Evolutionary conservation across 768 basidiomycete genomes (phyloP).

Genomic region (Piloderma croceum): DNA sequence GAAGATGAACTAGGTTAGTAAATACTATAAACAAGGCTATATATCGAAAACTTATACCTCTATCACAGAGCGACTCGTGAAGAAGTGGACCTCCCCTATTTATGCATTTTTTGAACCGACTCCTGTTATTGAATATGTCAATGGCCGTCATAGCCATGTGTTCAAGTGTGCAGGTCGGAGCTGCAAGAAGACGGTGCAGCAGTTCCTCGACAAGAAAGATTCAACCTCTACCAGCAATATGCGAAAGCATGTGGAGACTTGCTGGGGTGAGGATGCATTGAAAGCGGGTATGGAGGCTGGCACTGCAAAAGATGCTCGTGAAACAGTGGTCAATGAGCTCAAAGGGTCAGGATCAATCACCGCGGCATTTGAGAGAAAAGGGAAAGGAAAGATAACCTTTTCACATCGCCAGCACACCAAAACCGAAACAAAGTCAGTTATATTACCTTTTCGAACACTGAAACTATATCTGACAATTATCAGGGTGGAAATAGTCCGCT

Average conservation of each 20-base stretch:
- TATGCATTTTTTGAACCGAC: constrained; percentile 23
- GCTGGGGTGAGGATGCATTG: constrained; percentile 26
- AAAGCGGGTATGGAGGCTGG: constrained; percentile 6
- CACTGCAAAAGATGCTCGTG: not conserved
- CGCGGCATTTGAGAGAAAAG: constrained; percentile 20
- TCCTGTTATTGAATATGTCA: constrained; percentile 13
- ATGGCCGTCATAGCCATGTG: constrained; percentile 13
- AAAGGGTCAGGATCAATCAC: constrained; percentile 26
- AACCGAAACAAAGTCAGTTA: constrained; percentile 18
- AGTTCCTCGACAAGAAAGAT: constrained; percentile 23
- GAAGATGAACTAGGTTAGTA: too few species aligned
- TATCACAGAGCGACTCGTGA: constrained; percentile 13
- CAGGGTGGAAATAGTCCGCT: constrained; percentile 28
- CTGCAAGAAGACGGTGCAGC: constrained; percentile 11
- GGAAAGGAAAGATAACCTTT: constrained; percentile 27
- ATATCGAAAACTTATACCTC: too few species aligned
- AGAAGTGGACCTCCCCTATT: constrained; percentile 23
- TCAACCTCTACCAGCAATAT: constrained; percentile 24
- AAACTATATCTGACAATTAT: constrained; percentile 1
- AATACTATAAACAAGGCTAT: too few species aligned
- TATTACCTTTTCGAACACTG: not conserved
- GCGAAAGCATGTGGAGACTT: constrained; percentile 20
- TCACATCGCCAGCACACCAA: constrained; percentile 24
- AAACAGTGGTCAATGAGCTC: too few species aligned
- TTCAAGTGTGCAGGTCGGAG: constrained; percentile 20